Conservation (phyloP, 345 rosid genomes). For the Aquilaria malaccensis region DNA sequence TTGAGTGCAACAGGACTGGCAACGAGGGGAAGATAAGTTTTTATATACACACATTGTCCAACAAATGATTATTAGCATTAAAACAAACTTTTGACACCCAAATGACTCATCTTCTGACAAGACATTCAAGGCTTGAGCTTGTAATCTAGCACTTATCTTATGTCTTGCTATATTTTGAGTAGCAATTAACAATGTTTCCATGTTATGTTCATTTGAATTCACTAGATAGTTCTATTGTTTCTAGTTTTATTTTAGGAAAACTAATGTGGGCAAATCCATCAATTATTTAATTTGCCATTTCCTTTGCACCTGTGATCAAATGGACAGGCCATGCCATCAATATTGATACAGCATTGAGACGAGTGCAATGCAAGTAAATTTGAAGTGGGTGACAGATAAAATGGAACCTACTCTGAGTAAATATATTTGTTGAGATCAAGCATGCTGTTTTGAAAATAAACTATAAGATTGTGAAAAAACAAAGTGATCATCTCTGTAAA, state of each 20-base stretch:
- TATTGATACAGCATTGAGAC: conserved; percentile 32
- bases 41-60: background rate
- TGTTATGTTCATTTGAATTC: background rate
- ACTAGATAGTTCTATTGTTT: background rate
- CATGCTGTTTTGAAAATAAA: background rate
- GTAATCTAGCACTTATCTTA: background rate
- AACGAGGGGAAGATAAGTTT: too few relatives aligned
- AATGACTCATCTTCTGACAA: too few relatives aligned
- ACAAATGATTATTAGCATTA: too few relatives aligned
- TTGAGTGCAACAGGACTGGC: too few relatives aligned
- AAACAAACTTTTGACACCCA: too few relatives aligned
- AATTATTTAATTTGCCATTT: background rate
- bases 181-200: conserved; percentile 2
- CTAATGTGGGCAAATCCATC: background rate
- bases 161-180: background rate
- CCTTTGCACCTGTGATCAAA: conserved; percentile 35
- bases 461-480: background rate
- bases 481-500: background rate
- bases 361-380: conserved; percentile 18
- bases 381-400: conserved; percentile 36
- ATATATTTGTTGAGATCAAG: background rate
- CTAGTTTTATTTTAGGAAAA: too few relatives aligned
- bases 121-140: too few relatives aligned
- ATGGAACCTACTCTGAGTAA: background rate
- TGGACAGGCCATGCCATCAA: conserved; percentile 32